Evolutionary conservation across 306 rosid genomes (phyloP), one percentile per base, ranked within the genome.

Genomic region (Carpinus fangiana): DNA sequence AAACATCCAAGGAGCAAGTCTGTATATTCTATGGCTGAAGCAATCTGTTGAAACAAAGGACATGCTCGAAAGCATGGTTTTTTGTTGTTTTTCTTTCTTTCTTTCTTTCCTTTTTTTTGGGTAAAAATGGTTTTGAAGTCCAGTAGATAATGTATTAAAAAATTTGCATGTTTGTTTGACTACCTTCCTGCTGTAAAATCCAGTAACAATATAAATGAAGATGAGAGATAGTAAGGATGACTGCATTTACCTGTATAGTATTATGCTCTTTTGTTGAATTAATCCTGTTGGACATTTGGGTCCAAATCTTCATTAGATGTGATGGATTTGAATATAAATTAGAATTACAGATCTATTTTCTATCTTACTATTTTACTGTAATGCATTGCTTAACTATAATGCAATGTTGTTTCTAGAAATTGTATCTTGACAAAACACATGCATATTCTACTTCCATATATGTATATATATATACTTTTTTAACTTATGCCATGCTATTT

Each of bases 181-280:
- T 48, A 66, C 72, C 48, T 67, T 67, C 14, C 28, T 67, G 72
- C 4, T 67, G 72, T 67, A 67, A 38, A 67, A 41, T 23, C 43
- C 72, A 67, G 10, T 67, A 41, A 67, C 51, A 43, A 67, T 17
- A 67, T 41, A 41, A 43, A 67, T 18, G 51, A 14, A 18, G 72
- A 67, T 67, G 72, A 38, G 31, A 41, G 4, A 67, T 41, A 41
- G 72, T 41, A 17, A 34, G 2, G 12, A 34, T 2, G 46, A 16
- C 46, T 64, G 41, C 12, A 16, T 34, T 64, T 16, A 64, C 67
- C 67, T 28, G 67, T 61, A 61, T 28, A 41, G 45, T 41, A 41
- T 41, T 31, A 31, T 31, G 34, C 34, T 41, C 7, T 6, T 41
- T 41, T 41, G 45, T 41, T 41, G 7, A 41, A 41, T 41, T 41